Evolutionary conservation across 768 basidiomycete genomes (phyloP).

Genomic region (Agaricus bisporus): DNA sequence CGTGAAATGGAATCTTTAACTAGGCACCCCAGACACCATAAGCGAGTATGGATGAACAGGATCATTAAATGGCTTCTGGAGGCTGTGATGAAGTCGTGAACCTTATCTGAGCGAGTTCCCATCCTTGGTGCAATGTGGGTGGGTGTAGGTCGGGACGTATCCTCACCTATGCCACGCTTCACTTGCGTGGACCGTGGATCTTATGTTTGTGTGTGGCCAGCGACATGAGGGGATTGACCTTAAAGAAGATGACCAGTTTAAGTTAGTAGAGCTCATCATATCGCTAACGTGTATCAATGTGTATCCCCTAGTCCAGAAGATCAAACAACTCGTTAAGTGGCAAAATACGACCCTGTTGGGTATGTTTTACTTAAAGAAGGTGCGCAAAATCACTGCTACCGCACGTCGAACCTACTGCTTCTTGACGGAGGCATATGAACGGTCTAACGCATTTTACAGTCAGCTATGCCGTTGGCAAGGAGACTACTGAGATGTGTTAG

Average conservation of each 20-base stretch:
- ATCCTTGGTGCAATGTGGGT: slow-evolving; percentile 5
- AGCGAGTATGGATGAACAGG: background rate
- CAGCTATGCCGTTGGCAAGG: slow-evolving; percentile 5
- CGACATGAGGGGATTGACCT: background rate
- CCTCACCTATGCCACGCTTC: background rate
- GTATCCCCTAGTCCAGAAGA: no score
- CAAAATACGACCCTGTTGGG: no score
- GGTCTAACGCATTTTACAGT: slow-evolving; percentile 4
- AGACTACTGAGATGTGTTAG: slow-evolving; percentile 3
- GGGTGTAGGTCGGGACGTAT: slow-evolving; percentile 1
- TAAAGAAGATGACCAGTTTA: no score
- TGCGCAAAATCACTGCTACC: background rate
- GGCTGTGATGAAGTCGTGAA: background rate
- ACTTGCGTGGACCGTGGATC: background rate
- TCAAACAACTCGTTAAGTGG: no score
- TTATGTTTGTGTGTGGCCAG: background rate
- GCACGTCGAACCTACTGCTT: background rate
- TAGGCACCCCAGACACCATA: background rate
- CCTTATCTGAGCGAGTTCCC: slow-evolving; percentile 3
- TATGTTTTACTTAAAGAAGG: background rate
- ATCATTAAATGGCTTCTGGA: background rate
- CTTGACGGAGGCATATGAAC: background rate
- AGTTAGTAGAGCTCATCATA: no score
- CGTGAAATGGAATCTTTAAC: background rate
- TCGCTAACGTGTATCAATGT: no score